phyloP scores from a whole-genome alignment of 2,329 filamentous ascomycete species.

The Hypoxylon sp. region DNA sequence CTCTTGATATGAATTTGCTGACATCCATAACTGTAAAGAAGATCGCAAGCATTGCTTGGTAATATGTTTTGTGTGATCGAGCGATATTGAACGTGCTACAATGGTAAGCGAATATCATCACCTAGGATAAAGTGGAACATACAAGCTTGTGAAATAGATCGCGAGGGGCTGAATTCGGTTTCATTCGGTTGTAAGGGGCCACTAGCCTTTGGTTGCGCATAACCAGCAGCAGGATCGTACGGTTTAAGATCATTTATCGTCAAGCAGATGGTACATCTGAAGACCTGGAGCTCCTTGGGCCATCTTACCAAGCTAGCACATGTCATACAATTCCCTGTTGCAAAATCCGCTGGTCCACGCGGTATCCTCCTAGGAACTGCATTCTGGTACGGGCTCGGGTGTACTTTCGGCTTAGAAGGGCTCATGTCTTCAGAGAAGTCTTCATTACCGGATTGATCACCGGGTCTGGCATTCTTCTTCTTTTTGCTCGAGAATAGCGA shows the following conservation, averaged over 20 bases:
- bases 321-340: conserved; percentile 85
- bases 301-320: conserved; percentile 86
- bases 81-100: conserved; percentile 63
- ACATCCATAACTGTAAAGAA: conserved; percentile 56
- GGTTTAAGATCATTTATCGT: conserved; percentile 85
- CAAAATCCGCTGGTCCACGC: conserved; percentile 65
- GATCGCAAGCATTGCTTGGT: conserved; percentile 58
- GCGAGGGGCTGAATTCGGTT: conserved; percentile 36
- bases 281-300: conserved; percentile 80
- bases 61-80: conserved; percentile 72
- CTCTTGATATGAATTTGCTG: conserved; percentile 31
- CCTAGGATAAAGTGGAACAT: conserved; percentile 35
- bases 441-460: conserved; percentile 53
- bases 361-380: conserved; percentile 51
- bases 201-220: conserved; percentile 37
- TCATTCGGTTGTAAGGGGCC: conserved; percentile 38
- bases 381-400: conserved; percentile 53
- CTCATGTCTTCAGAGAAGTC: conserved; percentile 64
- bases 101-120: conserved; percentile 33
- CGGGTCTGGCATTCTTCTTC: conserved; percentile 64
- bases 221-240: conserved; percentile 47
- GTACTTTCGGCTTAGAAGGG: conserved; percentile 50
- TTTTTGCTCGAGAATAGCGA: conserved; percentile 75
- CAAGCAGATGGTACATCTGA: conserved; percentile 86
- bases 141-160: conserved; percentile 44